These are phyloP conservation scores for Scorias spongiosa DNA, from an alignment of 2,329 filamentous ascomycete species.

Conservation along the genomic window DNA sequence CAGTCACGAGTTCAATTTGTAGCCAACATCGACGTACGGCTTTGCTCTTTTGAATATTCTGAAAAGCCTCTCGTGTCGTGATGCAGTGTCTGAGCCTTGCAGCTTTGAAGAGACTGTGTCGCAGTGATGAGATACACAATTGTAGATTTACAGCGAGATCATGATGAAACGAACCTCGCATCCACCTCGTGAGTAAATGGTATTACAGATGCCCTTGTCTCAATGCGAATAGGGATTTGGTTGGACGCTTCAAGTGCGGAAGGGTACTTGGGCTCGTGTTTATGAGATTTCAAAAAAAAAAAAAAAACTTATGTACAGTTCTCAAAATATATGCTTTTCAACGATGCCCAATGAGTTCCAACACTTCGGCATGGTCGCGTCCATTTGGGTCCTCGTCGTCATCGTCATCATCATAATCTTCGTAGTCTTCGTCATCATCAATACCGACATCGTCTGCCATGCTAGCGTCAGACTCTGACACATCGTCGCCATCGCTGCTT, in stretches of 20 bases:
- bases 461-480: background rate
- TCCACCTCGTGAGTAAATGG: no score
- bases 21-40: constrained; percentile 50
- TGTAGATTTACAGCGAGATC: no score
- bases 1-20: constrained; percentile 80
- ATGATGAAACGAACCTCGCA: no score
- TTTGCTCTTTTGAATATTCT: constrained; percentile 56
- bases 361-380: constrained; percentile 4
- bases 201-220: no score
- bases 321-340: constrained; percentile 2
- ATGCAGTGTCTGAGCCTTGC: constrained; percentile 63
- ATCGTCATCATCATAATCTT: constrained; percentile 3
- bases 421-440: constrained; percentile 4
- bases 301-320: no score
- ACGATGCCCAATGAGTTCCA: constrained; percentile 15
- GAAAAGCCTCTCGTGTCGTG: constrained; percentile 79
- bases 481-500: background rate
- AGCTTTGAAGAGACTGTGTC: constrained; percentile 77
- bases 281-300: no score
- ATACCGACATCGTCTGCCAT: background rate
- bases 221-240: no score
- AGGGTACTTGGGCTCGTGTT: no score
- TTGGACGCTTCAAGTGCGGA: no score
- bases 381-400: constrained; percentile 4
- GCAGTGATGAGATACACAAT: constrained; percentile 61